These are phyloP conservation scores for Glycine tomentella DNA, from an alignment of 306 rosid genomes.

Conservation along the genomic window DNA sequence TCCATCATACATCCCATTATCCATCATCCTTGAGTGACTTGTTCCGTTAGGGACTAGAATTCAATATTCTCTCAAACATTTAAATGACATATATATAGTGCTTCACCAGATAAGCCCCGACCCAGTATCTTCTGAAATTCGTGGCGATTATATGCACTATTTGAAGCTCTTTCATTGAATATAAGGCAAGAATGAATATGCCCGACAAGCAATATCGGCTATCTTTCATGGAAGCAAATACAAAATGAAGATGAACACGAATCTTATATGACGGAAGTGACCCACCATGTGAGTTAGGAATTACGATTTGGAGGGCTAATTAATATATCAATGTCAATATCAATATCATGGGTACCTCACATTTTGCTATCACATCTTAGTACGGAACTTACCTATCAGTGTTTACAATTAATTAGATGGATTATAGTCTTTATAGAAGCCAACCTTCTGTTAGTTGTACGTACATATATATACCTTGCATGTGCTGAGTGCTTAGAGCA, in stretches of 20 bases:
- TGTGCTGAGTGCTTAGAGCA: constrained; percentile 18
- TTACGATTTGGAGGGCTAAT: neutral
- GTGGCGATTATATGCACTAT: neutral
- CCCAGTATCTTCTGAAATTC: neutral
- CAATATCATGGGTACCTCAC: neutral
- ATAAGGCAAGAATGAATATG: neutral
- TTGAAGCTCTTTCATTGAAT: neutral
- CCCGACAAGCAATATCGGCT: constrained; percentile 29
- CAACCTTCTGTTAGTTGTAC: neutral
- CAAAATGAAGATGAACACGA: neutral
- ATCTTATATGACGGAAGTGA: neutral
- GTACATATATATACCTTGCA: neutral
- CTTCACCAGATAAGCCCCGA: neutral
- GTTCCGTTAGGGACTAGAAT: neutral
- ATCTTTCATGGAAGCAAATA: neutral
- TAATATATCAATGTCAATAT: too few relatives aligned
- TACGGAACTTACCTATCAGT: neutral
- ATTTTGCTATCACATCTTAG: neutral
- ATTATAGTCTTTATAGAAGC: neutral
- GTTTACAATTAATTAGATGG: neutral
- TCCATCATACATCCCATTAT: constrained; percentile 1
- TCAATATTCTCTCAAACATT: constrained; percentile 1
- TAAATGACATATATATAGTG: neutral
- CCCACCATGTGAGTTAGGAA: neutral
- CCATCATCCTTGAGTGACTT: neutral